phyloP scores from a whole-genome alignment of 2,329 filamentous ascomycete genomes.

The Arthroderma sp. region DNA sequence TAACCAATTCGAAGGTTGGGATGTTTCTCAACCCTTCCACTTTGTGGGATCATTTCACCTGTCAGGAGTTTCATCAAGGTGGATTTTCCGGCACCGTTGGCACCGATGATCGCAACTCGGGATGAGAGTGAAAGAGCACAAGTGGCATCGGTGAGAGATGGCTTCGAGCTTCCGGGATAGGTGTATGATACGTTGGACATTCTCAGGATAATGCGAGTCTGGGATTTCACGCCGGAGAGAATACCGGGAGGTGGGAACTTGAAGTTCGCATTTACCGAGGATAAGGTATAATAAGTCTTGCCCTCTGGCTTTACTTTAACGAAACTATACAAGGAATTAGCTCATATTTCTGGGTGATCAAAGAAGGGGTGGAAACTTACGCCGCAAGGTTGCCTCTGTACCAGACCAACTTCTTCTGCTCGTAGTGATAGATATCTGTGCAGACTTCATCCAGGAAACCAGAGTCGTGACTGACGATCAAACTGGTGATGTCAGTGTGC shows the following conservation, averaged over 20 bases:
- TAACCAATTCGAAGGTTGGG: slow-evolving; percentile 97
- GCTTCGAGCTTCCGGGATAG: slow-evolving; percentile 82
- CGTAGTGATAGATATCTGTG: slow-evolving; percentile 98
- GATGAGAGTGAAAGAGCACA: slow-evolving; percentile 80
- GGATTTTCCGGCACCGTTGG: slow-evolving; percentile 95
- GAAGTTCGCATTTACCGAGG: slow-evolving; percentile 79
- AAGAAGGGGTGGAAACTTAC: slow-evolving; percentile 11
- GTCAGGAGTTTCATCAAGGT: slow-evolving; percentile 96
- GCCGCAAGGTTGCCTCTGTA: slow-evolving; percentile 40
- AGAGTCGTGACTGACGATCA: slow-evolving; percentile 98
- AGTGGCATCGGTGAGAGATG: slow-evolving; percentile 76
- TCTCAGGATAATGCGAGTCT: slow-evolving; percentile 83
- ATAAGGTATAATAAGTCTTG: slow-evolving; percentile 96
- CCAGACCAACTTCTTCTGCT: slow-evolving; percentile 75
- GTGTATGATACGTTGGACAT: slow-evolving; percentile 86
- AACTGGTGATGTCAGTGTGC: slow-evolving; percentile 90
- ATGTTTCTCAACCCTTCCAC: slow-evolving; percentile 90
- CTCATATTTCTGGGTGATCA: not conserved
- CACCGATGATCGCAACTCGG: slow-evolving; percentile 87
- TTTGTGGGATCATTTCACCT: slow-evolving; percentile 72
- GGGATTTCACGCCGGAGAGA: slow-evolving; percentile 84
- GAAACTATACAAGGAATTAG: slow-evolving; percentile 37
- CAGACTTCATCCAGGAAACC: slow-evolving; percentile 94
- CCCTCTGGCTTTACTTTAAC: slow-evolving; percentile 84
- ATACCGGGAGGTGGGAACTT: slow-evolving; percentile 97